These are phyloP conservation scores for Colletotrichum endophyticum DNA, from an alignment of 2,329 filamentous ascomycete species.

Conservation along the genomic window DNA sequence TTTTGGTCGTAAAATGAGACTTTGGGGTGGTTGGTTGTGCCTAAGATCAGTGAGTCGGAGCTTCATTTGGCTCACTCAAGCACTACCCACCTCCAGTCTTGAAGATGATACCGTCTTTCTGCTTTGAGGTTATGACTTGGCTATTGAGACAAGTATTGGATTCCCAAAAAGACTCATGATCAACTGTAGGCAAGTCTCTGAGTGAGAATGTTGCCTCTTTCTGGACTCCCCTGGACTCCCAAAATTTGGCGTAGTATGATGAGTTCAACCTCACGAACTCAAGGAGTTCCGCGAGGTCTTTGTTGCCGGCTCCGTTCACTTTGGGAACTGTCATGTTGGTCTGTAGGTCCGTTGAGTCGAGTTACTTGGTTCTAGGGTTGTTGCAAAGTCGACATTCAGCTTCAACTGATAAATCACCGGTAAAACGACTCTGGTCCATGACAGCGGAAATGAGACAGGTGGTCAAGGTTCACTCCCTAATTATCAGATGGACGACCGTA, in stretches of 20 bases:
- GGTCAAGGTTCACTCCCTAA: not conserved
- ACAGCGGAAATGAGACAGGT: not conserved
- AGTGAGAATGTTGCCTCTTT: not conserved
- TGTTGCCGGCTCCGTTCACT: not conserved
- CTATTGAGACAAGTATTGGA: conserved; percentile 11
- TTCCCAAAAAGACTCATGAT: conserved; percentile 8
- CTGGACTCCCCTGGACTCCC: not conserved
- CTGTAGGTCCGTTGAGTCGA: not conserved
- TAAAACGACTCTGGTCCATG: not conserved
- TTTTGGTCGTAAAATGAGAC: conserved; percentile 8
- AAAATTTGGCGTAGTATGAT: conserved; percentile 1
- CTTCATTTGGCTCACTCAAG: too few species aligned
- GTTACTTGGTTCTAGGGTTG: not conserved
- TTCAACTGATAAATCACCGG: not conserved
- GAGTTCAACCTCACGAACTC: conserved; percentile 5
- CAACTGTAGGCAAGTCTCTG: not conserved
- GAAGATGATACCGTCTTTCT: conserved; percentile 10
- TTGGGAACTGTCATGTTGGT: not conserved
- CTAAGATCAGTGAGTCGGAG: not conserved
- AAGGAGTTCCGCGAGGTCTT: not conserved
- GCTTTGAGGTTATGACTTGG: conserved; percentile 8
- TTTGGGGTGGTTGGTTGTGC: conserved; percentile 13
- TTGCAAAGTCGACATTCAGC: not conserved
- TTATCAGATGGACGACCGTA: not conserved
- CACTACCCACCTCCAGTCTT: not conserved